Evolutionary conservation across 805 yeast genomes (phyloP).

Genomic region (Ogataea salicorniae): DNA sequence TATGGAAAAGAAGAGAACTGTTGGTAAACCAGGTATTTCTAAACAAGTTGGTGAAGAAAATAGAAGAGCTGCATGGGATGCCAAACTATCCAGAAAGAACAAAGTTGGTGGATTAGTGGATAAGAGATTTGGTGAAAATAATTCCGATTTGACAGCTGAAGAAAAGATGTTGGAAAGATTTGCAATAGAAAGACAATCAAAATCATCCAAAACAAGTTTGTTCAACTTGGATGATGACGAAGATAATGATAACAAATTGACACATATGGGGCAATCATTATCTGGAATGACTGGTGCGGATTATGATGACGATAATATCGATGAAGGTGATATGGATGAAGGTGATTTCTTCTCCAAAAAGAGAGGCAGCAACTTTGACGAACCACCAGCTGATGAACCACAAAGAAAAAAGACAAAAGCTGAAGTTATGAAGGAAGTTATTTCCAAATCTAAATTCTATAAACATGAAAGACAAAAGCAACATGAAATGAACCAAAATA

Average conservation of each 20-base stretch:
- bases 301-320: conserved; percentile 39
- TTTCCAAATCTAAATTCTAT: conserved; percentile 75
- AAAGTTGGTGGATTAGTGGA: conserved; percentile 77
- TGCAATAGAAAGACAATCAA: conserved; percentile 76
- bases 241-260: conserved; percentile 46
- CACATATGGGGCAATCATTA: conserved; percentile 74
- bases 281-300: conserved; percentile 31
- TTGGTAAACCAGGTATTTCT: conserved; percentile 64
- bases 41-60: conserved; percentile 65
- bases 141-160: conserved; percentile 66
- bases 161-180: conserved; percentile 95
- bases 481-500: conserved; percentile 53
- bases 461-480: conserved; percentile 69
- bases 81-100: conserved; percentile 56
- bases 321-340: conserved; percentile 34
- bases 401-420: conserved; percentile 70
- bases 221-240: conserved; percentile 74
- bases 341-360: conserved; percentile 32
- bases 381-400: conserved; percentile 33
- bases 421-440: conserved; percentile 81
- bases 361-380: conserved; percentile 22
- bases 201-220: conserved; percentile 50
- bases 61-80: conserved; percentile 58
- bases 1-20: conserved; percentile 42
- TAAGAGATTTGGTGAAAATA: conserved; percentile 88